Evolutionary conservation across 2,329 filamentous ascomycete species (phyloP).

Genomic region (Cryphonectria carpinicola): DNA sequence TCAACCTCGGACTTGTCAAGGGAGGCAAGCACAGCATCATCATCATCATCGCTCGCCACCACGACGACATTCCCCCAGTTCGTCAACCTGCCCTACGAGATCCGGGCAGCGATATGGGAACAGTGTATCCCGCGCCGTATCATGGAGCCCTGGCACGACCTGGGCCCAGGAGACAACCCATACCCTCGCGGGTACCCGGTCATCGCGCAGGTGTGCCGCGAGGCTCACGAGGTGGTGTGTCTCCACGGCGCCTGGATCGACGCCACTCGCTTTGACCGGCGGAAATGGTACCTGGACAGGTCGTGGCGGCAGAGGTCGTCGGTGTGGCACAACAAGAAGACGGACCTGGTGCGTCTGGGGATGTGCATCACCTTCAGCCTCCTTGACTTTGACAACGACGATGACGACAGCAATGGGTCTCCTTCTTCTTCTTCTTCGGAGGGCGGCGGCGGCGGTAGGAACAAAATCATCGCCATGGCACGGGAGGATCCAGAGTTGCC

Average conservation of each 20-base stretch:
- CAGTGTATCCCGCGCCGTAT: background rate
- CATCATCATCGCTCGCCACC: background rate
- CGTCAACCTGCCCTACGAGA: background rate
- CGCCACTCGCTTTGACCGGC: background rate
- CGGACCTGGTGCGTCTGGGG: background rate
- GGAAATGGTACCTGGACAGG: background rate
- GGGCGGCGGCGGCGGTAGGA: background rate
- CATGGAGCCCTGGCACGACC: background rate
- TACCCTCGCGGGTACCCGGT: background rate
- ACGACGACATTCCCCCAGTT: background rate
- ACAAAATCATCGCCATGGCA: background rate
- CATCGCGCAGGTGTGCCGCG: background rate
- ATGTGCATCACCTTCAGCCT: background rate
- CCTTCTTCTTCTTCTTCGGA: background rate
- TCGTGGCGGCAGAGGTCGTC: background rate
- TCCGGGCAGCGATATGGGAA: background rate
- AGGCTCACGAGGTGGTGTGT: background rate
- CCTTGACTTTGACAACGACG: background rate
- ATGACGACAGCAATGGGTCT: too few species aligned
- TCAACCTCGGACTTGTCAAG: background rate
- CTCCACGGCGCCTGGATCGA: conserved; percentile 1
- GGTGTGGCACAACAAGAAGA: background rate
- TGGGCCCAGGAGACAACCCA: background rate
- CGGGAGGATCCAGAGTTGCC: background rate
- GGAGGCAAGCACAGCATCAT: background rate